Conservation (phyloP, 1,139 yeast species). For the Saccharomyces uvarum region DNA sequence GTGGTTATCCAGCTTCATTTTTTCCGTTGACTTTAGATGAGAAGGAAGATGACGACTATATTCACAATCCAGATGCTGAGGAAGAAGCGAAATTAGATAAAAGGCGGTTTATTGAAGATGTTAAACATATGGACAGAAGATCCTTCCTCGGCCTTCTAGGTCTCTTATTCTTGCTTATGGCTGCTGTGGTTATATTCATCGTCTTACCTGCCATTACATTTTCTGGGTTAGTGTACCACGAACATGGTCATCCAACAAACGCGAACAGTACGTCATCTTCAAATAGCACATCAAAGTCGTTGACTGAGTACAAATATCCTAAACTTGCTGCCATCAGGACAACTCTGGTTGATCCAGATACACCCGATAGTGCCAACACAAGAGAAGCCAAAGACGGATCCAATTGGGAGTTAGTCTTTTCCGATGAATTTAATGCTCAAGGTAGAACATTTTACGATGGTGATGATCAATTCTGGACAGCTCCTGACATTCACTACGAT, state of each 20-base stretch:
- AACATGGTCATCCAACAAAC: conserved; percentile 23
- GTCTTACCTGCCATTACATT: conserved; percentile 68
- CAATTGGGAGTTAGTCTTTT: conserved; percentile 64
- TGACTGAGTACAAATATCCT: conserved; percentile 55
- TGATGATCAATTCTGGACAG: conserved; percentile 79
- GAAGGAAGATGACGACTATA: conserved; percentile 83
- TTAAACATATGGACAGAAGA: conserved; percentile 52
- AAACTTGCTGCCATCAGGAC: conserved; percentile 55
- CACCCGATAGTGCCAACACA: conserved; percentile 50
- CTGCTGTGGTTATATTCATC: conserved; percentile 58
- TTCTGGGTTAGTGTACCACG: conserved; percentile 47
- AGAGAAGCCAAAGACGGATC: conserved; percentile 47
- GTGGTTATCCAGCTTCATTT: conserved; percentile 85
- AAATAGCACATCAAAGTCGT: conserved; percentile 26
- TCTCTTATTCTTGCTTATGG: conserved; percentile 47
- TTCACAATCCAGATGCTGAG: conserved; percentile 90
- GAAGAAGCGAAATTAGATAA: conserved; percentile 74
- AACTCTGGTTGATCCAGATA: conserved; percentile 64
- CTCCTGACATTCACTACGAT: conserved; percentile 66
- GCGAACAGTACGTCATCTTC: conserved; percentile 8
- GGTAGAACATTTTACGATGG: conserved; percentile 79
- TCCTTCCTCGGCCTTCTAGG: conserved; percentile 57
- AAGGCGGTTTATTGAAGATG: conserved; percentile 50
- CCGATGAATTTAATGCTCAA: conserved; percentile 76
- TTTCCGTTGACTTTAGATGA: conserved; percentile 84